These are phyloP conservation scores for Chrysoporthe deuterocubensis DNA, from an alignment of 2,329 filamentous ascomycete genomes.

Conservation along the genomic window DNA sequence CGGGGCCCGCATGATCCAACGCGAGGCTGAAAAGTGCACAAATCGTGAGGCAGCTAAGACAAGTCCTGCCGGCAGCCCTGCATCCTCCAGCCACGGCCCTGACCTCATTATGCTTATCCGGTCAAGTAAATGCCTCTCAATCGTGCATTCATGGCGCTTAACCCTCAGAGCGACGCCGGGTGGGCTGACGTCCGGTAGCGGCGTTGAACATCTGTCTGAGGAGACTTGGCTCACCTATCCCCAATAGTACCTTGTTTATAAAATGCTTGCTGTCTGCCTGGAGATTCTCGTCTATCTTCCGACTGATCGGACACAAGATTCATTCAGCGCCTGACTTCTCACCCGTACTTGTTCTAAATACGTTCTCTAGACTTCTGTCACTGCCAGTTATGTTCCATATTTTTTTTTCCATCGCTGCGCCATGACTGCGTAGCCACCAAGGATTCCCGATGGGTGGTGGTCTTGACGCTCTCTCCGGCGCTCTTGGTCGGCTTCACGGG, in stretches of 20 bases:
- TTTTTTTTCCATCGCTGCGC: neutral
- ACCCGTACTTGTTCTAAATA: neutral
- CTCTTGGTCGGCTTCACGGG: neutral
- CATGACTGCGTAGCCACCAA: neutral
- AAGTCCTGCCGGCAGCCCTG: neutral
- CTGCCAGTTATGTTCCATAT: neutral
- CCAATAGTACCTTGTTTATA: neutral
- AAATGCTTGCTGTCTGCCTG: neutral
- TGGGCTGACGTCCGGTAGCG: neutral
- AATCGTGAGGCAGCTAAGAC: neutral
- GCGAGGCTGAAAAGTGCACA: neutral
- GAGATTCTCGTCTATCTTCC: neutral
- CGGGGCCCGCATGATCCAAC: no score
- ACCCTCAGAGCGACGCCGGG: neutral
- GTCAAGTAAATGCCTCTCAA: neutral
- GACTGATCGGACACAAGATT: neutral
- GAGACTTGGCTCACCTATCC: neutral
- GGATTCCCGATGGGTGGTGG: neutral
- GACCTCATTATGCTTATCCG: neutral
- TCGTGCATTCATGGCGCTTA: neutral
- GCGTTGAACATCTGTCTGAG: neutral
- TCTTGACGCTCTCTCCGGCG: slow-evolving; percentile 1
- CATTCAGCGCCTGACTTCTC: neutral
- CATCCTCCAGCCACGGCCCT: neutral
- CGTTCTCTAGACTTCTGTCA: neutral